These are phyloP conservation scores for Cercospora brassicicola DNA, from an alignment of 2,329 filamentous ascomycete genomes.

Conservation along the genomic window DNA sequence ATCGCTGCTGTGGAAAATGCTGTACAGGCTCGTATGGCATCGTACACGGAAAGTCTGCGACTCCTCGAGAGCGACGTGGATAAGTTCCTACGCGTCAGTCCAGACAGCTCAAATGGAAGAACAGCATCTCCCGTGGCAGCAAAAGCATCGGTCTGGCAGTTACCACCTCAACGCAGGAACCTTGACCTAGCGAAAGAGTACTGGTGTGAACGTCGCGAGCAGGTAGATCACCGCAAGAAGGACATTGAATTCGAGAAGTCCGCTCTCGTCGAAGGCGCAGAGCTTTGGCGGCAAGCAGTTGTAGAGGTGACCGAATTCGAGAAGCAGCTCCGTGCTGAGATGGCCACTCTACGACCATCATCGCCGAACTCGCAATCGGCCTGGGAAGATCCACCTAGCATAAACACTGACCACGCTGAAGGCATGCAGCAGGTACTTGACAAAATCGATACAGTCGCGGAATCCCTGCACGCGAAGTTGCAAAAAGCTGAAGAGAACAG, in stretches of 20 bases:
- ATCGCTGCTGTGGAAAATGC: constrained; percentile 65
- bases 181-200: constrained; percentile 69
- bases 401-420: constrained; percentile 24
- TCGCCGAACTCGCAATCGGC: constrained; percentile 29
- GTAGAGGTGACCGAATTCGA: constrained; percentile 65
- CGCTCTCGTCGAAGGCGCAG: constrained; percentile 66
- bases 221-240: constrained; percentile 56
- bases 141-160: constrained; percentile 43
- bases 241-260: constrained; percentile 62
- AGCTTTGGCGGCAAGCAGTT: constrained; percentile 65
- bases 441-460: constrained; percentile 59
- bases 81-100: constrained; percentile 51
- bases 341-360: constrained; percentile 43
- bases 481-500: constrained; percentile 59
- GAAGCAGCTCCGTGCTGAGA: constrained; percentile 57
- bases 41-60: constrained; percentile 66
- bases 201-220: constrained; percentile 64
- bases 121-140: constrained; percentile 20
- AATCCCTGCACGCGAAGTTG: constrained; percentile 56
- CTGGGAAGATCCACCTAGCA: constrained; percentile 33
- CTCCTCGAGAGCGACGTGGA: constrained; percentile 65
- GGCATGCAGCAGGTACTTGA: constrained; percentile 45
- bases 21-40: constrained; percentile 69
- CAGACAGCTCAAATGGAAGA: constrained; percentile 13
- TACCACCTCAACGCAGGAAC: constrained; percentile 66